Percentiles rank a stretch among this genome's conserved stretches.
phyloP scores from a whole-genome alignment of 2,329 filamentous ascomycete genomes.

The Ceratocystis papillata region DNA sequence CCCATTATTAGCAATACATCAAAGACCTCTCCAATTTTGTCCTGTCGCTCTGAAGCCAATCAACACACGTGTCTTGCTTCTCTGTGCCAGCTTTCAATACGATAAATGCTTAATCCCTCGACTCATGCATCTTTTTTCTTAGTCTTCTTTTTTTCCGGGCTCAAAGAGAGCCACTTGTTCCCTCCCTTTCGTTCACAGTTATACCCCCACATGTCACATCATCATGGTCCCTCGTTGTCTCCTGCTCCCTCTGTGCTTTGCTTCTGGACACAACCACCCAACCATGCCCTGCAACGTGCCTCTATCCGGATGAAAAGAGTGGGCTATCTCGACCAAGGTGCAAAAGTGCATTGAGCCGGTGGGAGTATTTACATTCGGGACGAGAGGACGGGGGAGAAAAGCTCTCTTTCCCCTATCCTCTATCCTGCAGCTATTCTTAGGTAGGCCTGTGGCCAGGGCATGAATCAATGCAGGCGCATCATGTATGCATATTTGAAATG shows the following conservation, averaged over 20 bases:
- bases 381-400: not conserved
- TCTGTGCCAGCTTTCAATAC: not conserved
- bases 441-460: too few relatives aligned
- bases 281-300: constrained; percentile 2
- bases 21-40: too few relatives aligned
- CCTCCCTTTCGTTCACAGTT: not conserved
- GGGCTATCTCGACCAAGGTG: not conserved
- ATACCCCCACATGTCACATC: constrained; percentile 6
- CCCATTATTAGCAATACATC: too few relatives aligned
- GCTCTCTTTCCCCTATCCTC: too few relatives aligned
- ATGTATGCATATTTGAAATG: too few relatives aligned
- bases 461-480: too few relatives aligned
- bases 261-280: not conserved
- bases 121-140: not conserved
- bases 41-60: too few relatives aligned
- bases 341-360: not conserved
- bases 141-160: not conserved
- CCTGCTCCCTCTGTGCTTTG: constrained; percentile 1
- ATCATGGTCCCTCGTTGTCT: constrained; percentile 1
- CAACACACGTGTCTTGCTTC: not conserved
- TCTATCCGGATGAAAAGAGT: not conserved
- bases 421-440: too few relatives aligned
- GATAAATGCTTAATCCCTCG: not conserved
- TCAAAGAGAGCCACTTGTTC: constrained; percentile 1
- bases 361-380: not conserved